Evolutionary conservation across 805 yeast species (phyloP).

Genomic region (Candida ovalis): DNA sequence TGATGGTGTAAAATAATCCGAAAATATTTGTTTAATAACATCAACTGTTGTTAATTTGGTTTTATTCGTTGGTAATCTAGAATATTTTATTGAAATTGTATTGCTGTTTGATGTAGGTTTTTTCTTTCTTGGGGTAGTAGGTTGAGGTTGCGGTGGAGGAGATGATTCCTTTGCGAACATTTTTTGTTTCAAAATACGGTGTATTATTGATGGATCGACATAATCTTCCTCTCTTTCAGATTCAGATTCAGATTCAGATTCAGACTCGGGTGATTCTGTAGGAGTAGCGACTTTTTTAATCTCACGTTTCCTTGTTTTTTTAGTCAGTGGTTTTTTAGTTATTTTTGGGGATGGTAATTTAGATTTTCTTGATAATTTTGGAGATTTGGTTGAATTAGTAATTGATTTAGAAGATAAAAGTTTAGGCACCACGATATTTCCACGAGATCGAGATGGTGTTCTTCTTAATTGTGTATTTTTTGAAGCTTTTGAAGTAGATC

Average conservation of each 20-base stretch:
- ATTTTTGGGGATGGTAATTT: neutral
- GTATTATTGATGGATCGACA: neutral
- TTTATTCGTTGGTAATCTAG: slow-evolving; percentile 26
- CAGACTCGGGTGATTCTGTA: neutral
- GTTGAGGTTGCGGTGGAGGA: neutral
- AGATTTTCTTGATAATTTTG: neutral
- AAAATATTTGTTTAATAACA: slow-evolving; percentile 29
- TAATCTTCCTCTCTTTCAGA: neutral
- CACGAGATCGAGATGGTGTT: too few species aligned
- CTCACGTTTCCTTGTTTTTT: neutral
- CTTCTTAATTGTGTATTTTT: too few species aligned
- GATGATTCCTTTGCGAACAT: neutral
- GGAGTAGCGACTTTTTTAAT: neutral
- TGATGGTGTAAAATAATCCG: slow-evolving; percentile 24
- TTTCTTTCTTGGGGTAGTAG: neutral
- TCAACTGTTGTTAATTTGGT: slow-evolving; percentile 30
- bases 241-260: neutral
- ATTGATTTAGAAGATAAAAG: too few species aligned
- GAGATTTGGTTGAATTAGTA: too few species aligned
- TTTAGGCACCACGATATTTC: too few species aligned
- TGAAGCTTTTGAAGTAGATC: too few species aligned
- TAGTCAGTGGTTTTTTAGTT: neutral
- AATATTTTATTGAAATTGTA: slow-evolving; percentile 21
- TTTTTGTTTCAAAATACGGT: neutral
- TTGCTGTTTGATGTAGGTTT: neutral